These are phyloP conservation scores for Globisporangium heterothallicum DNA, from an alignment of 352 stramenopile genomes.

Conservation along the genomic window DNA sequence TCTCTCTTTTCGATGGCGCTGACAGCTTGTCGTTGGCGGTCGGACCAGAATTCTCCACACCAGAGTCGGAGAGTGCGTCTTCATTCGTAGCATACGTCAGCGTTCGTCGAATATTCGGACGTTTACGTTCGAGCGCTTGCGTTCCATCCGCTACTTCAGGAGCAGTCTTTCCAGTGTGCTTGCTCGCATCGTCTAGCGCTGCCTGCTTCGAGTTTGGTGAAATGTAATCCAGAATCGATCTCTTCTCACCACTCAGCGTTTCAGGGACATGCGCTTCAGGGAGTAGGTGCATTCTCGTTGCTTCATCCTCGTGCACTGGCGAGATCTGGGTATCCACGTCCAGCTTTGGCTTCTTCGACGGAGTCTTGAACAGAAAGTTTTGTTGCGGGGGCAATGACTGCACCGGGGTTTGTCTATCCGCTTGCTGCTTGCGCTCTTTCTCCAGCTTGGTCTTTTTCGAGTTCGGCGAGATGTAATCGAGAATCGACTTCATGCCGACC, in stretches of 20 bases:
- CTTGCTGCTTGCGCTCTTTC: neutral
- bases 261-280: too few relatives aligned
- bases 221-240: conserved; percentile 17
- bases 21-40: too few relatives aligned
- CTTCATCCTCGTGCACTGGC: conserved; percentile 3
- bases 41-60: neutral
- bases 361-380: conserved; percentile 9
- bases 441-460: conserved; percentile 7
- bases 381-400: too few relatives aligned
- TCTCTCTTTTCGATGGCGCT: too few relatives aligned
- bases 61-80: conserved; percentile 12
- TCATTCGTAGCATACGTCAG: conserved; percentile 9
- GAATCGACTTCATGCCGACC: neutral
- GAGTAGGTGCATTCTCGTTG: neutral
- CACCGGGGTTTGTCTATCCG: too few relatives aligned
- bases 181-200: conserved; percentile 1
- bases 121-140: neutral
- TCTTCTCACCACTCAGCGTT: neutral
- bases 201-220: conserved; percentile 14
- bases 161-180: neutral
- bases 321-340: neutral
- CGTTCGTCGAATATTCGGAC: conserved; percentile 8
- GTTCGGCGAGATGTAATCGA: neutral
- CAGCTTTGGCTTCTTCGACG: conserved; percentile 10
- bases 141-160: neutral